These are phyloP conservation scores for Lycium barbarum DNA, from an alignment of 257 asterid species.

Conservation along the genomic window DNA sequence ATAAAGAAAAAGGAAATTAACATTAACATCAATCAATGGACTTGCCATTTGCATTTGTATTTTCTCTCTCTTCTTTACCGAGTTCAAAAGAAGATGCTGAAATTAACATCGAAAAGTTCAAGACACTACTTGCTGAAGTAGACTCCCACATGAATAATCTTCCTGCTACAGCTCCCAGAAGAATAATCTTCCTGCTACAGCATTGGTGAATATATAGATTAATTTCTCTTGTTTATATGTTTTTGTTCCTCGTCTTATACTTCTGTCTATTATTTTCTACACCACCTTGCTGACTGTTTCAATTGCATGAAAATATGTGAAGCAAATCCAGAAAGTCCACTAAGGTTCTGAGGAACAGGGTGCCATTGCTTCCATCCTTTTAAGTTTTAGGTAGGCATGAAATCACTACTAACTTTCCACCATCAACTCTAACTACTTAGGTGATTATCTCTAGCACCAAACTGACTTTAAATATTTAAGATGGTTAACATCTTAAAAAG, in stretches of 20 bases:
- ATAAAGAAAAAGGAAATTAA: not conserved
- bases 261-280: not conserved
- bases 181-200: conserved; percentile 86
- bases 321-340: conserved; percentile 76
- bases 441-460: not conserved
- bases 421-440: not conserved
- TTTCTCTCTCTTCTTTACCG: not conserved
- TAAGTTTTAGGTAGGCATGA: conserved; percentile 70
- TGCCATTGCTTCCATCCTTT: conserved; percentile 78
- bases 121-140: conserved; percentile 70
- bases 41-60: not conserved
- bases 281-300: conserved; percentile 77
- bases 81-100: conserved; percentile 52
- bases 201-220: conserved; percentile 60
- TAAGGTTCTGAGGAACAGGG: conserved; percentile 74
- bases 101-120: conserved; percentile 73
- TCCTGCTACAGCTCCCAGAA: conserved; percentile 96
- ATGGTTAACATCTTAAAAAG: too few relatives aligned
- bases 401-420: not conserved
- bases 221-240: not conserved
- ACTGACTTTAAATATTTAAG: too few relatives aligned
- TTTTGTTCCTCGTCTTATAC: not conserved
- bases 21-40: not conserved
- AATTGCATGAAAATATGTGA: conserved; percentile 71
- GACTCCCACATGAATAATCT: conserved; percentile 76